Evolutionary conservation across 257 asterid genomes (phyloP).

Genomic region (Eustoma russellianum): DNA sequence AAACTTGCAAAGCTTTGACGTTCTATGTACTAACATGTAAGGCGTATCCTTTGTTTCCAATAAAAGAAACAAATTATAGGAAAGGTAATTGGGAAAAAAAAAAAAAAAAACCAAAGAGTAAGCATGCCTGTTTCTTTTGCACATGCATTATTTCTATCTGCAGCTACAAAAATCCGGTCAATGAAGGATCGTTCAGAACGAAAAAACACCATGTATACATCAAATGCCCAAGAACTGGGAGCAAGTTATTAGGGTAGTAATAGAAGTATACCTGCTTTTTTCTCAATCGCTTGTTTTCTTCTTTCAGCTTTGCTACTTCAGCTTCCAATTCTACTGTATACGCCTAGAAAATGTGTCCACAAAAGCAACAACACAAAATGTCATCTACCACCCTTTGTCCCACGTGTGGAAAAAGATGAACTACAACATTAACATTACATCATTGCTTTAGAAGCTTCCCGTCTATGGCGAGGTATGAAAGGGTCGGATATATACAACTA

Average conservation of each 20-base stretch:
- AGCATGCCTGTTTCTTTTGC: slow-evolving; percentile 44
- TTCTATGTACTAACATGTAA: too few species aligned
- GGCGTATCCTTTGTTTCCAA: too few species aligned
- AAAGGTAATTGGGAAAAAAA: background rate
- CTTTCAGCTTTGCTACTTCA: slow-evolving; percentile 84
- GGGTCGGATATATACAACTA: too few species aligned
- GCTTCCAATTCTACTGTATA: slow-evolving; percentile 81
- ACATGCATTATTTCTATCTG: slow-evolving; percentile 36
- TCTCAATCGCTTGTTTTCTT: slow-evolving; percentile 61
- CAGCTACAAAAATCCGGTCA: slow-evolving; percentile 5
- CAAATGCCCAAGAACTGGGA: too few species aligned
- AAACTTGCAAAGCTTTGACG: too few species aligned
- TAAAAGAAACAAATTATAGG: too few species aligned
- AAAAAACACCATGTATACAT: background rate
- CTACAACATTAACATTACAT: too few species aligned
- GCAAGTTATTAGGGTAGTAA: too few species aligned
- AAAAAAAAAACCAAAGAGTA: background rate
- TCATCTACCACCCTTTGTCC: background rate
- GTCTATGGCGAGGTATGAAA: too few species aligned
- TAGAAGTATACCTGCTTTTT: slow-evolving; percentile 52
- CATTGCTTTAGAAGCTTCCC: too few species aligned
- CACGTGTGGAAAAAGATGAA: background rate
- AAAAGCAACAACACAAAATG: background rate
- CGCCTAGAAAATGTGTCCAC: slow-evolving; percentile 34
- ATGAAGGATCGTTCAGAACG: background rate